Conservation (phyloP, 2,329 filamentous ascomycete genomes). For the Plenodomus tracheiphilus region DNA sequence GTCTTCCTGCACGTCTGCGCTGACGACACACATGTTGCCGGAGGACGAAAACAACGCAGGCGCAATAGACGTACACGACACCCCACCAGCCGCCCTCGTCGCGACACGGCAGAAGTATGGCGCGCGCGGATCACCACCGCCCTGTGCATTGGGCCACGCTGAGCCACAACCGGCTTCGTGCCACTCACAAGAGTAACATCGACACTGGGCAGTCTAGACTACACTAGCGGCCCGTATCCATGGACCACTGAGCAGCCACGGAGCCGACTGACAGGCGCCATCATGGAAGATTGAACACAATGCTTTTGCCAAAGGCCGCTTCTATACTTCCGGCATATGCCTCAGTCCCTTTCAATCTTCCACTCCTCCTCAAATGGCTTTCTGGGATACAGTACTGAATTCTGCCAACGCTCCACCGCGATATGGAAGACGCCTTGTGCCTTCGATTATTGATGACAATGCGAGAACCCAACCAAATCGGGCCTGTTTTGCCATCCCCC, state of each 20-base stretch:
- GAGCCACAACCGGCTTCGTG: neutral
- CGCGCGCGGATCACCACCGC: neutral
- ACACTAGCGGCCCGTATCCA: neutral
- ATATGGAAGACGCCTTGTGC: conserved; percentile 28
- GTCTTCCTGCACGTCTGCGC: too few species aligned
- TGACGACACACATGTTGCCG: too few species aligned
- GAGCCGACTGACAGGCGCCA: neutral
- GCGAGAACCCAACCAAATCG: conserved; percentile 20
- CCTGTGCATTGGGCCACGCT: neutral
- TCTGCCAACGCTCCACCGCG: conserved; percentile 10
- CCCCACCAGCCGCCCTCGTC: neutral
- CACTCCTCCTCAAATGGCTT: conserved; percentile 23
- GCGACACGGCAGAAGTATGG: neutral
- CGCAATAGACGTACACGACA: neutral
- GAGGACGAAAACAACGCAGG: neutral
- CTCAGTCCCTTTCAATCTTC: conserved; percentile 10
- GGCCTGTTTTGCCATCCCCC: conserved; percentile 29
- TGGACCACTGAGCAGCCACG: neutral
- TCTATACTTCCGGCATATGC: neutral
- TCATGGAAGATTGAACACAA: neutral
- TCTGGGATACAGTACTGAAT: conserved; percentile 34
- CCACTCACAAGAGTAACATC: neutral
- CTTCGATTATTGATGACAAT: conserved; percentile 48
- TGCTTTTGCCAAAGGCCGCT: neutral
- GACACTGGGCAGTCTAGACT: neutral